Evolutionary conservation across 1,284 basidiomycete species (phyloP), one percentile per base, ranked within the genome.

Genomic region (Kalmanozyma brasiliensis): DNA sequence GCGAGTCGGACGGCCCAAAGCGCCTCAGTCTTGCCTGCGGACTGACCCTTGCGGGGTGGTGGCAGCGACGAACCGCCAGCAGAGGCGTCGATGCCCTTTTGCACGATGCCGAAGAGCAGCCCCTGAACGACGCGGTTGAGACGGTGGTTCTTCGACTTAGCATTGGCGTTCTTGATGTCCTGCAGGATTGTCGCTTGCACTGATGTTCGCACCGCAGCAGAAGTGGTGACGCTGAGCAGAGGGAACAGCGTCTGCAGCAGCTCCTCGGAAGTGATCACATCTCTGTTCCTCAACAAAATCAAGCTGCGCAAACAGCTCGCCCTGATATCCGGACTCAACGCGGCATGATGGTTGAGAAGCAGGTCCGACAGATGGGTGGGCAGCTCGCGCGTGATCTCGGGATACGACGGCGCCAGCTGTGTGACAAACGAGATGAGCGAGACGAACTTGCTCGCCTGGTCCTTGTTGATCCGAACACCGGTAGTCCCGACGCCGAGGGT

Each of bases 1-100:
- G 94, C 92, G 51, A 98, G 84, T 45, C 95, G 90, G 40, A 98
- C 90, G 2, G 96, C 95, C 95, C 96, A 98, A 87, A 98, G 91
- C 2, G 95, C 94, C 78, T 98, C 95, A 9, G 74, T 73, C 56
- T 76, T 78, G 29, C 76, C 71, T 7, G 57, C 66, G 17, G 66
- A 73, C 59, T 82, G 82, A 13, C 92, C 88, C 74, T 92, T 69
- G 4, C 40, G 20, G 0, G 48, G 44, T 13, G 52, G 53, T 11
- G 65, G 45, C n/a, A 57, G 26, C 13, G 53, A 43, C 1, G 60
- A 52, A 9, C 37, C 44, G 13, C 52, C 56, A 9, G 52, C 45
- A 17, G 63, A 48, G 20, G 69, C 89, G 33, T 70, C 71, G 42
- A 95, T 86, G 13, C 93, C 93, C 32, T 89, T 88, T 83, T 98